Base-by-base conservation (phyloP, 331 rosid genomes). In the Malus hybrid region DNA sequence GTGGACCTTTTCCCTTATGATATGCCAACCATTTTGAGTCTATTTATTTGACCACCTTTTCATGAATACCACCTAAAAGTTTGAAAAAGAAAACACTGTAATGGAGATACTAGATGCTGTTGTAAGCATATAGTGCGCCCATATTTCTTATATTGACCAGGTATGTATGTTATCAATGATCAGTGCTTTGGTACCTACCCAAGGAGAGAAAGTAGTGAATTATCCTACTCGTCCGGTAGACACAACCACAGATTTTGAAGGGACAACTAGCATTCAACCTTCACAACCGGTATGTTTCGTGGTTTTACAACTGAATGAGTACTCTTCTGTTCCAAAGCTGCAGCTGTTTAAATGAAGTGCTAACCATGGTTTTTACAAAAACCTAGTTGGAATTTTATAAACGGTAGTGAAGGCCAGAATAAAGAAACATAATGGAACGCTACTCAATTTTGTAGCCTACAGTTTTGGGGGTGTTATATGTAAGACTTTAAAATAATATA, bases 201-300 rank as follows among this genome's bases (percentile, higher is more conserved):
- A 86, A 87, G 96, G 92, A 67, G 99, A 92, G 86, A 87, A 90
- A 83, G 81, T 80, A 80, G 97, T 93, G 29, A 92, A 86, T 80
- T 94, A 94, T 84, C 96, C 93, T 75, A 86, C 85, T 69, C 99
- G 99, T 65, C 97, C 97, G 1, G 99, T 94, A 71, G 99, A 94
- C 84, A 90, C 96, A 67, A 84, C 91, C 67, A 88, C 97, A 46
- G 96, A 94, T 79, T 90, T 94, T 85, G 97, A 92, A 81, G 99
- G 99, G 73, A 90, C 99, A 74, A 79, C 96, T 75, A 94, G 85
- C 80, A 82, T 94, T 83, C 97, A 90, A 80, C 87, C 93, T 79
- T 59, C 96, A 70, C 97, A 88, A 80, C 80, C 88, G 87, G 99
- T 93, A 86, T 39, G 81, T 65, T 68, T 60, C 62, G 48, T 56